Base-by-base conservation (phyloP, 192 early-diverging fungal species). In the Coemansia asiatica region DNA sequence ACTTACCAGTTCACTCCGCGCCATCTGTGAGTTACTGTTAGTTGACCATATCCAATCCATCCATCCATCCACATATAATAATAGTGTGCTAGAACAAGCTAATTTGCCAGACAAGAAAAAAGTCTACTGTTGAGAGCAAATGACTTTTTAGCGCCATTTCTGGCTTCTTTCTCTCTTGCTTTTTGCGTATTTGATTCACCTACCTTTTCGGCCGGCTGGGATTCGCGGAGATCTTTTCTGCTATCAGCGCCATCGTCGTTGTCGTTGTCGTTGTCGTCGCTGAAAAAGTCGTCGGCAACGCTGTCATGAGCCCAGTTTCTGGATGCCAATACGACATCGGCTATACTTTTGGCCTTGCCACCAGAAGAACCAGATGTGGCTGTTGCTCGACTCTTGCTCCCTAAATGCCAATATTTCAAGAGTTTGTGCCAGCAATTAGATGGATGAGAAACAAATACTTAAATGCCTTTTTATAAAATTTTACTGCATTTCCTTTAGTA, bases 321-420 rank as follows among this genome's bases (percentile, higher is more conserved):
- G 21, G 56, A 58, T 60, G 64, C 54, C 54, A 76, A 29, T 44
- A 65, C 73, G 19, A 61, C 65, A n/a, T 64, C 63, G 5, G 59
- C 74, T 26, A 72, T 25, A 16, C 35, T 33, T 28, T 22, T 51
- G 12, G 35, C 22, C 31, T 51, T 35, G 19, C 29, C 56, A 38
- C 23, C 19, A 38, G 56, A 31, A 10, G 53, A 2, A 8, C 5
- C 40, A 12, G 12, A 2, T 44, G 40, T 12, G 40, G 8, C 12
- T 16, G 40, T 13, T 16, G 40, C 40, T 44, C 15, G 40, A 16
- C 40, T 16, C 53, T 55, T 55, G 53, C 27, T 27, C 7, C 46
- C 48, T 60, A 67, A 47, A 53, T 8, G 35, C 51, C 23, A 16
- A 44, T 44, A 16, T 13, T 13, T 5, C 40, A 44, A 44, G 15